These are phyloP conservation scores for Saxispiralis lemnorum DNA, from an alignment of 495 filamentous ascomycete species.

Conservation along the genomic window DNA sequence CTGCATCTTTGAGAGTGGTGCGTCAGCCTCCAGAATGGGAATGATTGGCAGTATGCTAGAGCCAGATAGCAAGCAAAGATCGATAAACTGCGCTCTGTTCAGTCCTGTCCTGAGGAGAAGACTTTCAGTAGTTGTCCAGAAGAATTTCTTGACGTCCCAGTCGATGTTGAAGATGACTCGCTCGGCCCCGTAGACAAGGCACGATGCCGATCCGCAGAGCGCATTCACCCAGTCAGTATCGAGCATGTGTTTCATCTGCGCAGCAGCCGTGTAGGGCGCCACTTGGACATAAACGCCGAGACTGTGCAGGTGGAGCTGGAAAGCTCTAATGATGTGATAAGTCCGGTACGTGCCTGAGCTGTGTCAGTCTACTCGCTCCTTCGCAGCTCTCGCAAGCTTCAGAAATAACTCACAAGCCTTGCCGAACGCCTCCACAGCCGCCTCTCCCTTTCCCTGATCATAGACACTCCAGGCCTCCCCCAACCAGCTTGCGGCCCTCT, in stretches of 20 bases:
- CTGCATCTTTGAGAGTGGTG: constrained; percentile 34
- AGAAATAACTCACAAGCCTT: constrained; percentile 44
- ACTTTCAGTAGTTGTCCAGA: constrained; percentile 51
- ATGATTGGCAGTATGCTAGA: constrained; percentile 55
- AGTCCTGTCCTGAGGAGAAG: constrained; percentile 56
- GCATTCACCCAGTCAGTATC: constrained; percentile 53
- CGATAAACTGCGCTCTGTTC: constrained; percentile 55
- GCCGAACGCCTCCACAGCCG: constrained; percentile 69
- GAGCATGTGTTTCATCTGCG: constrained; percentile 78
- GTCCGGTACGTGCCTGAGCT: constrained; percentile 48
- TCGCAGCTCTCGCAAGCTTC: background rate
- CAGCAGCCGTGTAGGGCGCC: constrained; percentile 75
- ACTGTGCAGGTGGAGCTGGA: constrained; percentile 56
- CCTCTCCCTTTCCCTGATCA: constrained; percentile 53
- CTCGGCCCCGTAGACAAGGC: constrained; percentile 71
- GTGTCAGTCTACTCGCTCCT: constrained; percentile 10
- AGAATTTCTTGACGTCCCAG: constrained; percentile 34
- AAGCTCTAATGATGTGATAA: constrained; percentile 14
- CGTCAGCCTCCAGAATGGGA: constrained; percentile 50
- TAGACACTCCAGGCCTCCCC: constrained; percentile 63
- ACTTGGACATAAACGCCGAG: constrained; percentile 62
- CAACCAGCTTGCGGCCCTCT: constrained; percentile 9
- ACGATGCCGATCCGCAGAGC: constrained; percentile 70
- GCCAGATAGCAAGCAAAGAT: constrained; percentile 69
- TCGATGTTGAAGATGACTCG: constrained; percentile 69